phyloP scores from a whole-genome alignment of 306 rosid genomes.

The Echinosophora koreensis region DNA sequence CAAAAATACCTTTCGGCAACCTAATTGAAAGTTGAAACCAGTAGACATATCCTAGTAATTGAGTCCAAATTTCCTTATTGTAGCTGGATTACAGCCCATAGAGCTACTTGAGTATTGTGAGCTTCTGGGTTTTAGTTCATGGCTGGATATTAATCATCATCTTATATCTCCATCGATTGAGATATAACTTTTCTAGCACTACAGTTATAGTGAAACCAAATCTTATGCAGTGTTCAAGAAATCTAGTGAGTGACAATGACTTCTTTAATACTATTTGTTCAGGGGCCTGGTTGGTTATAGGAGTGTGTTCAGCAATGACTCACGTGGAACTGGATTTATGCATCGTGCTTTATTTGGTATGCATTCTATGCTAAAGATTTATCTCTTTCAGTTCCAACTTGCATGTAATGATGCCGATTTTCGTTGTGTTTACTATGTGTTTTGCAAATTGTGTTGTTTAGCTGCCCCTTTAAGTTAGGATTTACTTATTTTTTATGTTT shows the following conservation, averaged over 20 bases:
- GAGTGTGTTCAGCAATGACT: slow-evolving; percentile 96
- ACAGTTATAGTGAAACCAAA: slow-evolving; percentile 35
- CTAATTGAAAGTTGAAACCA: slow-evolving; percentile 26
- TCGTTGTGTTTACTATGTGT: slow-evolving; percentile 13
- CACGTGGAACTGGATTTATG: slow-evolving; percentile 99
- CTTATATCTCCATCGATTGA: slow-evolving; percentile 15
- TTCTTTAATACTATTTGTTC: slow-evolving; percentile 49
- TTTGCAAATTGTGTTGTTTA: slow-evolving; percentile 39
- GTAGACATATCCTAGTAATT: neutral
- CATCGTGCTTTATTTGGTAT: slow-evolving; percentile 95
- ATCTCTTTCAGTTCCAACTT: slow-evolving; percentile 9
- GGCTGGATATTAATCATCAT: neutral
- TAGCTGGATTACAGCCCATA: slow-evolving; percentile 4
- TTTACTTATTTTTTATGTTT: slow-evolving; percentile 24
- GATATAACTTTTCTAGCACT: slow-evolving; percentile 5
- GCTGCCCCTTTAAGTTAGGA: slow-evolving; percentile 16
- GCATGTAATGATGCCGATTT: slow-evolving; percentile 34
- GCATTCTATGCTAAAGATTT: slow-evolving; percentile 41
- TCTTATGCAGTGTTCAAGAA: slow-evolving; percentile 24
- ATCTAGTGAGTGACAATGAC: slow-evolving; percentile 31
- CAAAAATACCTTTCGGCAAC: neutral
- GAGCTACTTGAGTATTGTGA: slow-evolving; percentile 33
- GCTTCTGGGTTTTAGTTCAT: neutral
- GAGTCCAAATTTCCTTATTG: slow-evolving; percentile 12
- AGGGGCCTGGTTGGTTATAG: slow-evolving; percentile 99